phyloP scores from a whole-genome alignment of 2,329 filamentous ascomycete species.

The Diaporthe vexans region DNA sequence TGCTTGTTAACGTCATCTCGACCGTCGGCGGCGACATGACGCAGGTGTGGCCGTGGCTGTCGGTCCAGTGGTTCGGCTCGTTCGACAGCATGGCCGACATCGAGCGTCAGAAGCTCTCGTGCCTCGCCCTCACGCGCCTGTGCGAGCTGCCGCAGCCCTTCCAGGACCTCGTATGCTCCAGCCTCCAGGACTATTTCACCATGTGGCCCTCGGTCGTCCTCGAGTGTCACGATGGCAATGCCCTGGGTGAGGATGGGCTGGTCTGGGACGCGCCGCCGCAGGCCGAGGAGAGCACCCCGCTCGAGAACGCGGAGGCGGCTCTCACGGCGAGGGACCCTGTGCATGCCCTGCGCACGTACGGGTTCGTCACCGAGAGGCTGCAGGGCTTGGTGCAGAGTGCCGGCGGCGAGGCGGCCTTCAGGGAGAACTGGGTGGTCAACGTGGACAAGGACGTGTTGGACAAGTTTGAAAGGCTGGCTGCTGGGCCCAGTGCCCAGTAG shows the following conservation, averaged over 20 bases:
- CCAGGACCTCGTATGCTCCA: constrained; percentile 69
- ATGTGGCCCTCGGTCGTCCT: constrained; percentile 81
- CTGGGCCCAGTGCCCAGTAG: background rate
- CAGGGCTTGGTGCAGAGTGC: constrained; percentile 68
- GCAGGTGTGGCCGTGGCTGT: constrained; percentile 72
- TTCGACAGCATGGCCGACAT: constrained; percentile 77
- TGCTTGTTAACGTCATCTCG: constrained; percentile 73
- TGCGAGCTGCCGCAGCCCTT: constrained; percentile 73
- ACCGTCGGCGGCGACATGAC: constrained; percentile 58
- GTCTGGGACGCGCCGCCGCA: constrained; percentile 57
- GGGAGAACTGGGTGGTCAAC: constrained; percentile 78
- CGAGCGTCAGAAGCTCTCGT: constrained; percentile 78
- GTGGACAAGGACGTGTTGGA: constrained; percentile 80
- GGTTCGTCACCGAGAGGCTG: constrained; percentile 75
- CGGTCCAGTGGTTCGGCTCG: constrained; percentile 76
- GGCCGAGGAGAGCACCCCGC: constrained; percentile 69
- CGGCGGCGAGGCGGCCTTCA: constrained; percentile 77
- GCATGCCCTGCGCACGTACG: constrained; percentile 73
- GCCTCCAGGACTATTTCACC: constrained; percentile 79
- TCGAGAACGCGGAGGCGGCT: constrained; percentile 66
- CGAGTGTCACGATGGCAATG: constrained; percentile 74
- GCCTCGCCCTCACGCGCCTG: constrained; percentile 79
- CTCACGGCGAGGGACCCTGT: constrained; percentile 74
- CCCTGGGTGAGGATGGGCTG: constrained; percentile 65
- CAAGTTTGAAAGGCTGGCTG: constrained; percentile 67